phyloP scores from a whole-genome alignment of 2,329 filamentous ascomycete species.

The Acarospora socialis region DNA sequence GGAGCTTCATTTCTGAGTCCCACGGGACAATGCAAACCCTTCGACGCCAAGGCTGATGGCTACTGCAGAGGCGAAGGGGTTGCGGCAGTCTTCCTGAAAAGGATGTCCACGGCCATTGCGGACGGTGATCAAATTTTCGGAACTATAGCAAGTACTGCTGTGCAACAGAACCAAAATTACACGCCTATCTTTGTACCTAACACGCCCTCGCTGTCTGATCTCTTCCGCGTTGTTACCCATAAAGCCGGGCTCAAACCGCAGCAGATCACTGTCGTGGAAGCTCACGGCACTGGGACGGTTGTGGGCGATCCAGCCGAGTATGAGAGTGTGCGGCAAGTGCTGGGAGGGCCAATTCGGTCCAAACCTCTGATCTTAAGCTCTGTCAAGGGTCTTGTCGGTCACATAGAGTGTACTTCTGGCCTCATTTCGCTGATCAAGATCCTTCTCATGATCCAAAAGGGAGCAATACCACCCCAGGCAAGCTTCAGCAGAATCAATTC shows the following conservation, averaged over 20 bases:
- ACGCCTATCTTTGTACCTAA: conserved; percentile 15
- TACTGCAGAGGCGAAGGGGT: conserved; percentile 18
- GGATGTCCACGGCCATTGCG: conserved; percentile 12
- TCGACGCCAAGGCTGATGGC: conserved; percentile 15
- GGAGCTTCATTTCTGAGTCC: conserved; percentile 8
- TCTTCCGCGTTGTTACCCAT: conserved; percentile 10
- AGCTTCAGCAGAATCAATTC: conserved; percentile 16
- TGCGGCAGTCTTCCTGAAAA: conserved; percentile 15
- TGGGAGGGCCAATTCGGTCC: conserved; percentile 9
- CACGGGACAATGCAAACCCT: conserved; percentile 11
- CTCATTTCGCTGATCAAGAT: conserved; percentile 16
- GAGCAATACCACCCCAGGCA: conserved; percentile 15
- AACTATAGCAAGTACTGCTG: conserved; percentile 14
- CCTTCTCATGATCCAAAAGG: conserved; percentile 17
- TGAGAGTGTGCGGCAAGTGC: conserved; percentile 15
- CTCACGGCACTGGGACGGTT: conserved; percentile 5
- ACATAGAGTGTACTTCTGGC: conserved; percentile 17
- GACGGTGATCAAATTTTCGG: conserved; percentile 15
- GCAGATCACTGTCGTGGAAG: conserved; percentile 13
- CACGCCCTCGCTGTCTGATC: conserved; percentile 8
- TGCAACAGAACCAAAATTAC: conserved; percentile 14
- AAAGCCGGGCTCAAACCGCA: conserved; percentile 8
- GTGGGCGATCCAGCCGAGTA: conserved; percentile 9
- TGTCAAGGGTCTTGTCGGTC: conserved; percentile 19
- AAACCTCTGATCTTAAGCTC: conserved; percentile 14